These are phyloP conservation scores for Houttuynia cordata DNA, from an alignment of 164 flowering plant genomes.

Conservation along the genomic window DNA sequence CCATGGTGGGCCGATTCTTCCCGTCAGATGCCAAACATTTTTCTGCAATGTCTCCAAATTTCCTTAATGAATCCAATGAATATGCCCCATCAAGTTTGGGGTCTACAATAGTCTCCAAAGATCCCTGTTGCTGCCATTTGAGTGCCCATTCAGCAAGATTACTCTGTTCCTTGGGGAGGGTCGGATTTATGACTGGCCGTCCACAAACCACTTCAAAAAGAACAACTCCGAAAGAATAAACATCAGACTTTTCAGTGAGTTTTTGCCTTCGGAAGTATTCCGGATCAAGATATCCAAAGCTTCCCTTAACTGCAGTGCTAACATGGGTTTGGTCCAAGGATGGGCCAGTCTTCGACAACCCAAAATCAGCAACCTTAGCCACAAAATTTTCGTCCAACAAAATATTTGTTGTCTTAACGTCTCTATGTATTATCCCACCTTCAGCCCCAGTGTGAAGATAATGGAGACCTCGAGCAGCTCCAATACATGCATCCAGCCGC, in stretches of 20 bases:
- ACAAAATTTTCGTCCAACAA: constrained; percentile 52
- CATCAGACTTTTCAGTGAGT: constrained; percentile 66
- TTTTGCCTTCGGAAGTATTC: constrained; percentile 58
- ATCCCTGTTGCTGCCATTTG: constrained; percentile 42
- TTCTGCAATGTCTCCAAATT: constrained; percentile 55
- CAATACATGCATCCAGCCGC: constrained; percentile 50
- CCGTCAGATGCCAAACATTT: constrained; percentile 61
- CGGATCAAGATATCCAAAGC: constrained; percentile 75
- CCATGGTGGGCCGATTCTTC: constrained; percentile 58
- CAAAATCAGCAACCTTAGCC: constrained; percentile 67
- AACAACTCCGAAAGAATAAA: constrained; percentile 67
- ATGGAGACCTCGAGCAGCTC: constrained; percentile 70
- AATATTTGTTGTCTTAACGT: constrained; percentile 69
- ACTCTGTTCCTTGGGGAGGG: constrained; percentile 54
- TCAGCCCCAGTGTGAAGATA: constrained; percentile 74
- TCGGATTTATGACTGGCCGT: constrained; percentile 63
- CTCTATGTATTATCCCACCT: constrained; percentile 55
- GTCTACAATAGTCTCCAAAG: constrained; percentile 42
- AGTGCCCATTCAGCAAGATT: constrained; percentile 70
- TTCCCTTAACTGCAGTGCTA: constrained; percentile 71
- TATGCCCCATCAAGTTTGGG: constrained; percentile 30
- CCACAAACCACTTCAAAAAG: constrained; percentile 63
- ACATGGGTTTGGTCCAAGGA: constrained; percentile 61
- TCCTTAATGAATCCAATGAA: constrained; percentile 37
- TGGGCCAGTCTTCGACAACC: constrained; percentile 59